phyloP scores from a whole-genome alignment of 805 yeast species.

The Kodamaea nitidulidarum region DNA sequence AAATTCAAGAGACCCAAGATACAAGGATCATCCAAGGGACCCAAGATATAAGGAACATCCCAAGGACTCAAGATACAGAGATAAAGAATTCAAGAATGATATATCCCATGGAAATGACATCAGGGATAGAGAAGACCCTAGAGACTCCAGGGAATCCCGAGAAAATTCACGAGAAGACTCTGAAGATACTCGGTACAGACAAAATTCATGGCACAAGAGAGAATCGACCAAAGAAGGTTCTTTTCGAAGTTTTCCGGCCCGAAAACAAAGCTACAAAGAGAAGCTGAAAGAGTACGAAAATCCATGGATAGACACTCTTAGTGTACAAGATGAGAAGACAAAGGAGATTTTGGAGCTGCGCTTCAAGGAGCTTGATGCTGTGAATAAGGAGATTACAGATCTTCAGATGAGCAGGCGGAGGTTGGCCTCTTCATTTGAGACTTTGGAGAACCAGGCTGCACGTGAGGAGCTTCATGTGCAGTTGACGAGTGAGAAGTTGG shows the following conservation, averaged over 20 bases:
- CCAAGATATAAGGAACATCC: not conserved
- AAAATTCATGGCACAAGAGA: not conserved
- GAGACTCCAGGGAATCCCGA: not conserved
- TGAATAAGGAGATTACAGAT: slow-evolving; percentile 23
- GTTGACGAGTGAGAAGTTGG: slow-evolving; percentile 46
- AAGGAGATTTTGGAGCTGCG: slow-evolving; percentile 23
- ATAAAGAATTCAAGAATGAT: not conserved
- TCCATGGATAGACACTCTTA: slow-evolving; percentile 34
- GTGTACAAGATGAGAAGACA: slow-evolving; percentile 23
- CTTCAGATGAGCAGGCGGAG: slow-evolving; percentile 23
- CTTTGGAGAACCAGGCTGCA: slow-evolving; percentile 21
- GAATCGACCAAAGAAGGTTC: too few relatives aligned
- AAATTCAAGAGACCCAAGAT: slow-evolving; percentile 2
- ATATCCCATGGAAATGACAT: slow-evolving; percentile 2
- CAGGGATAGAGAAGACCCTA: slow-evolving; percentile 4
- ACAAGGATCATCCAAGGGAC: not conserved
- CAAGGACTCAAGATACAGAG: not conserved
- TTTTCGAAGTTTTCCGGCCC: not conserved
- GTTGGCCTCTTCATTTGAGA: slow-evolving; percentile 17
- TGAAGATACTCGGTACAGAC: not conserved
- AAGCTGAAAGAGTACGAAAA: slow-evolving; percentile 12
- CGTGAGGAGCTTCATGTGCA: slow-evolving; percentile 34
- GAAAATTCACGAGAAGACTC: not conserved
- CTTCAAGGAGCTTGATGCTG: slow-evolving; percentile 21
- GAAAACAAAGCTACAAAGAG: not conserved